phyloP scores from a whole-genome alignment of 2,329 filamentous ascomycete genomes.

The Pseudogymnoascus sp. region DNA sequence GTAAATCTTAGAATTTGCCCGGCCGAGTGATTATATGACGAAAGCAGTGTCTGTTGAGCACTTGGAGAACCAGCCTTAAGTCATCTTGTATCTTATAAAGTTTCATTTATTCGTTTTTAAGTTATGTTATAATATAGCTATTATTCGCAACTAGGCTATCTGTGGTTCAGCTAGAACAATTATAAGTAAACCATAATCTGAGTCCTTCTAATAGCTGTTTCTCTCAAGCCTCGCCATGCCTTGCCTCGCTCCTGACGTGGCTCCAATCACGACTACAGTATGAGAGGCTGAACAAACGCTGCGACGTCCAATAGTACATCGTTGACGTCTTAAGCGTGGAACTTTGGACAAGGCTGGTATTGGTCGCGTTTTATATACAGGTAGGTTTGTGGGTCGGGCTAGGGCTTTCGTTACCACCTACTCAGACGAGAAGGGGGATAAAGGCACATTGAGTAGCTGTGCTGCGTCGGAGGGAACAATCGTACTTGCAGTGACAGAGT shows the following conservation, averaged over 20 bases:
- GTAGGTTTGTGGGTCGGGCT: neutral
- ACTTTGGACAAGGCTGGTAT: neutral
- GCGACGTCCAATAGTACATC: neutral
- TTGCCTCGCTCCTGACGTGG: neutral
- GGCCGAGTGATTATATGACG: neutral
- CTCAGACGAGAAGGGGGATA: no score
- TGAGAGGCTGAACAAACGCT: neutral
- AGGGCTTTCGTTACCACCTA: neutral
- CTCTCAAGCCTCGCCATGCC: neutral
- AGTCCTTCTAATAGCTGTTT: neutral
- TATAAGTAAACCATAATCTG: neutral
- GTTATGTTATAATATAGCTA: no score
- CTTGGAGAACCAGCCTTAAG: neutral
- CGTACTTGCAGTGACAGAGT: neutral
- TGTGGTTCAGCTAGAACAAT: no score
- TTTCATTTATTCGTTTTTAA: no score
- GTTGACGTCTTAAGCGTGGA: neutral
- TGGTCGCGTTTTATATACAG: neutral
- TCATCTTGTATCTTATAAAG: no score
- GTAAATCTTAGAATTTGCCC: conserved; percentile 2
- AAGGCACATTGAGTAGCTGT: no score
- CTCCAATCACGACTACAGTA: no score
- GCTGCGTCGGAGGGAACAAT: no score
- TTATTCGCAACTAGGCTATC: no score
- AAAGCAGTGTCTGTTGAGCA: neutral